Base-by-base conservation (phyloP, 768 basidiomycete genomes). In the Kondoa malvinella region DNA sequence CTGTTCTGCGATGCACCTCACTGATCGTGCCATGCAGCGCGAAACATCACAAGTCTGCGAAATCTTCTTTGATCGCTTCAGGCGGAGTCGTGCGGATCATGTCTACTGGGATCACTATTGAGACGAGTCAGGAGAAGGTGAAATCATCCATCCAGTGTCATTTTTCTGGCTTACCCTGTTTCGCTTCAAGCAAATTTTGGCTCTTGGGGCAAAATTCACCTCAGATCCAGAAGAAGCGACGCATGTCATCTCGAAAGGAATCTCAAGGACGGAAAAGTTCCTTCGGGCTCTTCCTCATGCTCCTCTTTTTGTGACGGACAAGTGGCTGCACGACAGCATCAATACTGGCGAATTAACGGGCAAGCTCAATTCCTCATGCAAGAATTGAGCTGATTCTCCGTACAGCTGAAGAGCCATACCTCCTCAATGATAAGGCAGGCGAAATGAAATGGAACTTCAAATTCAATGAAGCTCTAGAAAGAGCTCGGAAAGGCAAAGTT, bases 261-360 rank as follows among this genome's bases (percentile, higher is more conserved):
- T 92, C 29, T 83, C 86, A 3, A 83, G 91, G 2, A 94, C 92
- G 0, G 87, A 91, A 74, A 95, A 94, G 76, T 87, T 94, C 74
- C 80, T 95, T 0, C 85, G 84, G 72, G 88, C 88, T 0, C 78
- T 94, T 71, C 80, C 87, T 0, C 77, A 76, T 0, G 83, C 81
- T 0, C 85, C 87, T 0, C 80, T 79, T 69, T 79, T 92, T 60
- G 77, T 95, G 26, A 82, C 80, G 1, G 80, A 81, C 65, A 78
- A 82, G 34, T 95, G 91, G 92, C 82, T 87, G 2, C 79, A 76
- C 3, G 81, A 81, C 0, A 87, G 83, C 14, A 81, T 82, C 2
- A 80, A 79, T 32, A 3, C 27, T 17, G 61, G 61, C 27, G 26
- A 33, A n/a, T 25, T 31, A 14, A 31, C 58, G 25, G 58, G 58